Evolutionary conservation across 2,329 filamentous ascomycete species (phyloP).

Genomic region (Arthrobotrys sinensis): DNA sequence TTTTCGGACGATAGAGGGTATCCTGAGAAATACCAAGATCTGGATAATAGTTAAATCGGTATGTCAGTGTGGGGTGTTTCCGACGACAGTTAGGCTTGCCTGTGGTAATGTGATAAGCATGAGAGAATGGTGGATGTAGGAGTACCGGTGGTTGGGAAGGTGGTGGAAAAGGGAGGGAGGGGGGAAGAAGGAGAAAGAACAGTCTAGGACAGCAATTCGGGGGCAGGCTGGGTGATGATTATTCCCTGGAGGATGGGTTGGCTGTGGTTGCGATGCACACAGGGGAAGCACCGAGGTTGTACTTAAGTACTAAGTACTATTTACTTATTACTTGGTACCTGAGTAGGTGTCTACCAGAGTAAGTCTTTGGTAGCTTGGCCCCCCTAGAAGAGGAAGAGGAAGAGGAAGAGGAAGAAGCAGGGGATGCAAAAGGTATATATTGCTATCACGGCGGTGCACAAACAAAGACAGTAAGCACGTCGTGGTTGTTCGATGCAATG

Average conservation of each 20-base stretch:
- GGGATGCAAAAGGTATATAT: no score
- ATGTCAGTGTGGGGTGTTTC: neutral
- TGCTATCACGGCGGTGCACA: no score
- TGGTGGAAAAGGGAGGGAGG: neutral
- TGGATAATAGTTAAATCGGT: neutral
- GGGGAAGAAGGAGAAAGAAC: neutral
- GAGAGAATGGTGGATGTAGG: no score
- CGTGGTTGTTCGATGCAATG: no score
- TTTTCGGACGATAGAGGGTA: conserved; percentile 21
- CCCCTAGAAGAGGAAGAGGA: no score
- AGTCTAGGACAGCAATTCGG: no score
- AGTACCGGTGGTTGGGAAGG: no score
- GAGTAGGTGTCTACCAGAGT: neutral
- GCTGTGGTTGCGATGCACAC: neutral
- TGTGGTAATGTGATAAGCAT: neutral
- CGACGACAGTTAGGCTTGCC: neutral
- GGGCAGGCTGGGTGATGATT: no score
- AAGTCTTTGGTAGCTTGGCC: no score
- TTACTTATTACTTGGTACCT: no score
- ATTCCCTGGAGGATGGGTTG: neutral
- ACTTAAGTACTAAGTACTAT: neutral
- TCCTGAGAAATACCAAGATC: conserved; percentile 39
- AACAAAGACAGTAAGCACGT: no score
- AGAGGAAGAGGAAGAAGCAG: no score
- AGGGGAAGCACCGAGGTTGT: neutral